phyloP scores from a whole-genome alignment of 352 stramenopile species.

The Pythium chondricola region DNA sequence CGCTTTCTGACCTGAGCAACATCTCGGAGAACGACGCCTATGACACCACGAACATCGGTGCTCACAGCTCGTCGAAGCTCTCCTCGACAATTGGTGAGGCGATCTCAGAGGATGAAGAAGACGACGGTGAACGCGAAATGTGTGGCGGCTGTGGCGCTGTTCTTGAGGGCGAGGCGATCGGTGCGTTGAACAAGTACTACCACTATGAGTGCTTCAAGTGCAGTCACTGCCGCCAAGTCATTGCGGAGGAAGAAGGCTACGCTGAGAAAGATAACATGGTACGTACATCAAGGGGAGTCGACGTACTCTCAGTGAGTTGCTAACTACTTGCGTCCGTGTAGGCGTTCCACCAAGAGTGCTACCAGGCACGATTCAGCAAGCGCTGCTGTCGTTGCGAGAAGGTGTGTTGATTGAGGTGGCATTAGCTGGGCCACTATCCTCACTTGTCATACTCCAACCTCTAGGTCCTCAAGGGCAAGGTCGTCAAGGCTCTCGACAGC shows the following conservation, averaged over 20 bases:
- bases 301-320: background rate
- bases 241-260: slow-evolving; percentile 75
- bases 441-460: too few relatives aligned
- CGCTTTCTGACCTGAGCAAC: slow-evolving; percentile 50
- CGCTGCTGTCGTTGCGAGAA: slow-evolving; percentile 73
- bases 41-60: slow-evolving; percentile 4
- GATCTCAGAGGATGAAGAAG: slow-evolving; percentile 34
- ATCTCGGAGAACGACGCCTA: slow-evolving; percentile 40
- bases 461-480: slow-evolving; percentile 74
- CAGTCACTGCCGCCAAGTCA: slow-evolving; percentile 60
- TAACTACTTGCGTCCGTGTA: too few relatives aligned
- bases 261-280: slow-evolving; percentile 78
- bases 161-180: slow-evolving; percentile 72
- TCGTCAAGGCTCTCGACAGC: slow-evolving; percentile 78
- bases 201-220: slow-evolving; percentile 86
- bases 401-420: too few relatives aligned
- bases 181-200: slow-evolving; percentile 78
- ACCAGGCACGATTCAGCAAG: slow-evolving; percentile 73
- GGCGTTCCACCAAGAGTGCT: slow-evolving; percentile 78
- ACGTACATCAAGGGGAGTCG: slow-evolving; percentile 4
- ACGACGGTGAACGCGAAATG: slow-evolving; percentile 65
- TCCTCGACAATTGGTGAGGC: slow-evolving; percentile 9
- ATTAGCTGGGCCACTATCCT: too few relatives aligned
- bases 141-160: slow-evolving; percentile 64
- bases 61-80: background rate